Conservation (phyloP, 176 grass and related monocot species). For the Aegilops longissima region DNA sequence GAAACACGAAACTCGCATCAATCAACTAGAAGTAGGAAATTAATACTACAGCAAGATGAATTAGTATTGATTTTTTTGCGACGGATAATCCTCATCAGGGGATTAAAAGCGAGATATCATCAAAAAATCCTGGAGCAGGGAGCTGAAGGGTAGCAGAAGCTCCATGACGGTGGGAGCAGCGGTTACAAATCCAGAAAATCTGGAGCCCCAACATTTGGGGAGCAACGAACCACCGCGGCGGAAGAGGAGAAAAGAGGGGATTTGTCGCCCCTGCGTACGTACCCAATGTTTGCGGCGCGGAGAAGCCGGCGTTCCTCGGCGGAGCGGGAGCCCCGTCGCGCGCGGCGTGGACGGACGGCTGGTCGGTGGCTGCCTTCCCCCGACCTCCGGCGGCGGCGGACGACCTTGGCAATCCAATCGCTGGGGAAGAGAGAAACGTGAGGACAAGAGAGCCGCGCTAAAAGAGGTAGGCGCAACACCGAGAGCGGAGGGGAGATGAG, state of each 20-base stretch:
- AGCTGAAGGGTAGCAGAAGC: background rate
- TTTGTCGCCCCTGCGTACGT: no score
- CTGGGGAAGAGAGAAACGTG: no score
- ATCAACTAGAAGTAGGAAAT: background rate
- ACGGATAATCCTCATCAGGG: background rate
- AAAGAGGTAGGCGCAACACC: background rate
- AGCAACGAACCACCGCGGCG: background rate
- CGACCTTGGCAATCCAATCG: no score
- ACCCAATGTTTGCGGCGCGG: no score
- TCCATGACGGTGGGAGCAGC: conserved; percentile 16
- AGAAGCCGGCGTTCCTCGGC: no score
- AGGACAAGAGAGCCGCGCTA: background rate
- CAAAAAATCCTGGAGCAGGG: background rate
- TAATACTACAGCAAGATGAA: background rate
- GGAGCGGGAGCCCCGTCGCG: no score
- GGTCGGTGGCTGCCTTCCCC: no score
- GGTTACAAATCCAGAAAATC: background rate
- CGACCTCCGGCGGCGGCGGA: no score
- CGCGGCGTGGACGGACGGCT: no score
- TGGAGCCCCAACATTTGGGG: background rate
- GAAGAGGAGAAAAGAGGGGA: no score
- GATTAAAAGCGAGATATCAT: no score
- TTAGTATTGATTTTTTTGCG: background rate
- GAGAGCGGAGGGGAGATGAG: background rate
- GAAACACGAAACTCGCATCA: background rate